phyloP scores from a whole-genome alignment of 768 basidiomycete species.

The Kwoniella shandongensis region DNA sequence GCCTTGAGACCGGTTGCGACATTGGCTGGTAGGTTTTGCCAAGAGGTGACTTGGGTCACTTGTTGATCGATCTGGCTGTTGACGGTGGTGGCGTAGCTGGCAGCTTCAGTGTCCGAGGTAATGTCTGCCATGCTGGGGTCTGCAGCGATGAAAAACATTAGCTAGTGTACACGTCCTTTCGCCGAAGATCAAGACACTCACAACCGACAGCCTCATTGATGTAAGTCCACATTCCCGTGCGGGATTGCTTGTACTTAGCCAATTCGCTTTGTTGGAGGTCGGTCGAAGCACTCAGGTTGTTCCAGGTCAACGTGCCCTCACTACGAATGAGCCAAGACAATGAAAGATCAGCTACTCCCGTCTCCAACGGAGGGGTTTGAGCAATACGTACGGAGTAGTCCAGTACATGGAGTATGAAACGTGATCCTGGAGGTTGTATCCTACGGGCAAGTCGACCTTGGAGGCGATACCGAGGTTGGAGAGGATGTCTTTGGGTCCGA shows the following conservation, averaged over 20 bases:
- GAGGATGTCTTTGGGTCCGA: conserved; percentile 68
- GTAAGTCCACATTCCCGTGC: conserved; percentile 46
- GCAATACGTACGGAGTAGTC: conserved; percentile 32
- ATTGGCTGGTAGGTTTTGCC: conserved; percentile 37
- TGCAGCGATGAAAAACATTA: conserved; percentile 5
- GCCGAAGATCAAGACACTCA: conserved; percentile 12
- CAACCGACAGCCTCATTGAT: conserved; percentile 49
- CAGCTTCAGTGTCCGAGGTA: conserved; percentile 17
- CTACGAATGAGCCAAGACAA: conserved; percentile 9
- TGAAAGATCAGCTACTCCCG: too few relatives aligned
- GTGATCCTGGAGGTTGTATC: conserved; percentile 72
- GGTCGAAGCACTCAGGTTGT: conserved; percentile 22
- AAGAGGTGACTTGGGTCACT: conserved; percentile 36
- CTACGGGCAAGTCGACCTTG: conserved; percentile 69
- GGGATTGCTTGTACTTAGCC: conserved; percentile 21
- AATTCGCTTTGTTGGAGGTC: conserved; percentile 29
- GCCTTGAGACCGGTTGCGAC: conserved; percentile 43
- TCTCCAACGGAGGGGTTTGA: too few relatives aligned
- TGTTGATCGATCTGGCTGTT: conserved; percentile 20
- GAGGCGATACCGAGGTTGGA: conserved; percentile 60
- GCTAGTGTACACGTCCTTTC: not conserved
- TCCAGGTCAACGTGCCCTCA: conserved; percentile 41
- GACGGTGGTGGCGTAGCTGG: conserved; percentile 36
- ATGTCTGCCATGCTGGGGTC: conserved; percentile 41
- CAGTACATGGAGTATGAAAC: conserved; percentile 49